phyloP scores from a whole-genome alignment of 2,329 filamentous ascomycete genomes.

The Pyricularia sp. region DNA sequence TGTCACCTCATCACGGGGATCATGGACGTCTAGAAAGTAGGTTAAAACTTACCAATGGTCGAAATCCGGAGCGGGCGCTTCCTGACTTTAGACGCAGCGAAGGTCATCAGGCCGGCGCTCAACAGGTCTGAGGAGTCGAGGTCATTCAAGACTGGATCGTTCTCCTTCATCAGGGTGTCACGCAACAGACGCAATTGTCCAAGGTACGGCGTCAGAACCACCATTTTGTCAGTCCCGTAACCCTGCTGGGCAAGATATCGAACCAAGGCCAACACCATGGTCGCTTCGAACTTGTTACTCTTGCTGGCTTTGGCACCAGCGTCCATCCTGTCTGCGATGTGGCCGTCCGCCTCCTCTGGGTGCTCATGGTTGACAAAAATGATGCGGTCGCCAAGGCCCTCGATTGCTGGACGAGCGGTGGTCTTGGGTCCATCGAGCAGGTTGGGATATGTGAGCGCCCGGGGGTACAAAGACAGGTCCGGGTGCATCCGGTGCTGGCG shows the following conservation, averaged over 20 bases:
- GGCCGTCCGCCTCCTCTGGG: slow-evolving; percentile 35
- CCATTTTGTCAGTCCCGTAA: slow-evolving; percentile 54
- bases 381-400: slow-evolving; percentile 50
- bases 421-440: slow-evolving; percentile 47
- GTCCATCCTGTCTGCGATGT: slow-evolving; percentile 40
- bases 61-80: slow-evolving; percentile 52
- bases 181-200: slow-evolving; percentile 54
- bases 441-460: slow-evolving; percentile 51
- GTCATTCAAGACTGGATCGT: slow-evolving; percentile 60
- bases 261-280: slow-evolving; percentile 56
- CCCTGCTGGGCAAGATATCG: slow-evolving; percentile 63
- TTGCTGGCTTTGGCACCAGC: slow-evolving; percentile 41
- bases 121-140: slow-evolving; percentile 56
- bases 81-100: slow-evolving; percentile 37
- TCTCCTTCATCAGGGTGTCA: slow-evolving; percentile 41
- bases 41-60: slow-evolving; percentile 51
- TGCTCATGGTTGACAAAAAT: slow-evolving; percentile 57
- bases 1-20: not conserved
- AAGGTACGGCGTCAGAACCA: slow-evolving; percentile 64
- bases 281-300: slow-evolving; percentile 54
- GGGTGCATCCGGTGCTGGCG: slow-evolving; percentile 62
- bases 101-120: slow-evolving; percentile 49
- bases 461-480: slow-evolving; percentile 52
- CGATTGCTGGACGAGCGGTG: slow-evolving; percentile 30
- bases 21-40: not conserved